Evolutionary conservation across 441 rosid species (phyloP).

Genomic region (Syzygium syzygioides): DNA sequence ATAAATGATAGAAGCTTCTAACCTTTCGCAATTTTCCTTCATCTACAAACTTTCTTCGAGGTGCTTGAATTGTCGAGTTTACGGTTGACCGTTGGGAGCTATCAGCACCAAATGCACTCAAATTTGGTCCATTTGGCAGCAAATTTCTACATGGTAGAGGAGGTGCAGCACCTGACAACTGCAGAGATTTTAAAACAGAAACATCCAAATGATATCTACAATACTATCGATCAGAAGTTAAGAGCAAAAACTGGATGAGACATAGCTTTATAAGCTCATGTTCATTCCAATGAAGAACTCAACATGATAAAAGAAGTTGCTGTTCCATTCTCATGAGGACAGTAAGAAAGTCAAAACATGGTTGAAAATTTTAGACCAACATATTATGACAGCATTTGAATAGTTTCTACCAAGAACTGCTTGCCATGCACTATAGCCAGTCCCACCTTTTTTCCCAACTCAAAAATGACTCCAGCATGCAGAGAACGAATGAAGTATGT

Average conservation of each 20-base stretch:
- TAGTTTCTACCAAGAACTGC: not conserved
- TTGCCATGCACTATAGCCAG: not conserved
- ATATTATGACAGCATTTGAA: not conserved
- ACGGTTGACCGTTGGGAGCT: constrained; percentile 62
- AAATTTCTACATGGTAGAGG: constrained; percentile 76
- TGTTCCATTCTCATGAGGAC: not conserved
- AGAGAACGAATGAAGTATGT: not conserved
- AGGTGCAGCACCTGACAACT: constrained; percentile 83
- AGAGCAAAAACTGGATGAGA: not conserved
- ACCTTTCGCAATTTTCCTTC: constrained; percentile 99
- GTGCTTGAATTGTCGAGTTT: constrained; percentile 83
- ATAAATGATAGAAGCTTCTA: not conserved
- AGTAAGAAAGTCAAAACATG: not conserved
- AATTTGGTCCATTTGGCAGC: constrained; percentile 60
- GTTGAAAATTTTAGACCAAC: not conserved
- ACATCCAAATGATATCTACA: constrained; percentile 4
- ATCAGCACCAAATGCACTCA: constrained; percentile 42
- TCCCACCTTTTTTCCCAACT: not conserved
- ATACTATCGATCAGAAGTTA: constrained; percentile 5
- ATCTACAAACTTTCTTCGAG: constrained; percentile 95
- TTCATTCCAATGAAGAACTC: not conserved
- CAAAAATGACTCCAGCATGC: not conserved
- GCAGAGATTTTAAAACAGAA: constrained; percentile 24
- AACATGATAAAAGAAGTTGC: not conserved
- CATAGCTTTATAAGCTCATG: not conserved